A percentile compares a stretch with the other conserved stretches of the same genome.
Evolutionary conservation across 257 asterid species (phyloP).

Genomic region (Echites panduratus): DNA sequence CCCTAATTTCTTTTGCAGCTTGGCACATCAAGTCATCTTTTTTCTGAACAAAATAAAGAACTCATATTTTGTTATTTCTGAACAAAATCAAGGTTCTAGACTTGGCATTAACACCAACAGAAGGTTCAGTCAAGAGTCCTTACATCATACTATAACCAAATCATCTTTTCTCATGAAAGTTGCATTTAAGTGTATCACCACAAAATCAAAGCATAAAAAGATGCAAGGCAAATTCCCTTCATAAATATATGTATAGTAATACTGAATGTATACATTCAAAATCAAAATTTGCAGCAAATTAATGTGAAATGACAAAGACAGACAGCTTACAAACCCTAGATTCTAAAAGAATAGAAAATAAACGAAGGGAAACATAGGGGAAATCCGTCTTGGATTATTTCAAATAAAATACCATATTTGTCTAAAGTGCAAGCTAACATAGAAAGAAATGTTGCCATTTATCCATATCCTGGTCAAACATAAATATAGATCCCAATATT

Average conservation of each 20-base stretch:
- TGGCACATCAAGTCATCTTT: no score
- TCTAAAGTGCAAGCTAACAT: no score
- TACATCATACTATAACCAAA: neutral
- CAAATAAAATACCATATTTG: no score
- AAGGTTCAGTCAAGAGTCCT: neutral
- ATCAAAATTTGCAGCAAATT: neutral
- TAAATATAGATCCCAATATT: no score
- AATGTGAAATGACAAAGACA: neutral
- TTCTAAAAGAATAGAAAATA: neutral
- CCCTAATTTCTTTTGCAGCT: neutral
- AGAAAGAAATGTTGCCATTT: no score
- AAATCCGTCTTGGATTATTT: no score
- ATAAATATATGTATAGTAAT: neutral
- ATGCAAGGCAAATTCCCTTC: neutral
- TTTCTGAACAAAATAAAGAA: no score
- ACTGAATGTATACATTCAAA: neutral
- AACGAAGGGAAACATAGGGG: no score
- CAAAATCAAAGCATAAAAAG: neutral
- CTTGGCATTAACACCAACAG: neutral
- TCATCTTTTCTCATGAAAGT: neutral
- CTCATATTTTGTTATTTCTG: no score
- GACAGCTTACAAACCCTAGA: slow-evolving; percentile 13
- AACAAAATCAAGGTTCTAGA: no score
- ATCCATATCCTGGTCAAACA: no score
- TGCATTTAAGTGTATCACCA: neutral